Evolutionary conservation across 306 rosid species (phyloP), one percentile per base, ranked within the genome.

Genomic region (Parietaria judaica): DNA sequence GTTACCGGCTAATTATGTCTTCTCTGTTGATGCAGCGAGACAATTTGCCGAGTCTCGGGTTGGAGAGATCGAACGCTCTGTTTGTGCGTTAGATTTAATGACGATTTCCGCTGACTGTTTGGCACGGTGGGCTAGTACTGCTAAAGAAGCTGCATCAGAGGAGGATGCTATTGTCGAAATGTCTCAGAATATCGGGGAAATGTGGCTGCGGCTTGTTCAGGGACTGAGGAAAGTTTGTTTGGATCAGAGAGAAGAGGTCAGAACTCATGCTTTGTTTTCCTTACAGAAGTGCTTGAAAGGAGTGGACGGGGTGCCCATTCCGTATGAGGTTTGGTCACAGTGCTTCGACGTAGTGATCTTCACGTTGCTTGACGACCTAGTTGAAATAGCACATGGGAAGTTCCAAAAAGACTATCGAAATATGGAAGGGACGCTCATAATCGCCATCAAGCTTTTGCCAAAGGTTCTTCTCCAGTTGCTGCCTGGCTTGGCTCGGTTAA

Each of bases 171-270:
- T 75, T 51, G 56, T 74, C 49, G 88, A 78, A 65, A 69, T 86
- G 80, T 80, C 80, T 58, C 95, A 78, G 78, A 95, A 94, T 67
- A 81, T 94, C 37, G 95, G 94, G 67, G 99, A 94, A 65, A 88
- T 94, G 99, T 94, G 99, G 99, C 55, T 94, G 71, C 83, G 90
- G 80, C 83, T 86, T 52, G 88, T 83, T 67, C 99, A 94, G 74
- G 99, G 83, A 48, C 63, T 88, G 57, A 86, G 97, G 71, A 94
- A 94, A 73, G 87, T 94, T 50, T 86, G 99, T 77, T 79, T 94
- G 83, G 99, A 94, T 80, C 99, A 88, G 66, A 86, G 99, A 71
- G 97, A 94, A 70, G 99, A 88, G 62, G 97, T 94, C n/a, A 82
- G 99, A 74, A 88, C 86, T 71, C 90, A 88, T 77, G 95, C 99